Conservation (phyloP, 1,139 yeast genomes). For the Protomyces lactucae-debilis region DNA sequence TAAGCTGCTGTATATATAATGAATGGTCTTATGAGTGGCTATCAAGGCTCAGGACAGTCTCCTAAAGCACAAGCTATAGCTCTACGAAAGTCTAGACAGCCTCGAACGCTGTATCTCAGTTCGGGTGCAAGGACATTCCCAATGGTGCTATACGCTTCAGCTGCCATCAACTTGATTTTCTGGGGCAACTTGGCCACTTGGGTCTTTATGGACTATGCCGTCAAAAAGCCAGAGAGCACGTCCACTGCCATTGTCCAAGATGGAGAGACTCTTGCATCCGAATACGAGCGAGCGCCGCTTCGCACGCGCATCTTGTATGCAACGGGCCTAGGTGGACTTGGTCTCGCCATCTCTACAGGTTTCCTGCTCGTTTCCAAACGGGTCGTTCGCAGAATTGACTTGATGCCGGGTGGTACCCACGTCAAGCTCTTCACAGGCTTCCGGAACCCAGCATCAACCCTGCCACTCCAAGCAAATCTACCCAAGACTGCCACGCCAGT, state of each 20-base stretch:
- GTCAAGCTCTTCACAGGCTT: slow-evolving; percentile 12
- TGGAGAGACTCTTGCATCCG: not conserved
- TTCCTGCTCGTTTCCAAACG: slow-evolving; percentile 15
- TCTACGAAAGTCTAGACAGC: not conserved
- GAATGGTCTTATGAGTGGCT: not conserved
- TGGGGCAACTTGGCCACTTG: slow-evolving; percentile 23
- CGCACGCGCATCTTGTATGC: slow-evolving; percentile 2
- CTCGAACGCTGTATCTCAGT: slow-evolving; percentile 13
- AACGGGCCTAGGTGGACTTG: slow-evolving; percentile 7
- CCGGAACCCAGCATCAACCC: not conserved
- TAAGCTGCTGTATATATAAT: too few species aligned
- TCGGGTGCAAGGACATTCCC: slow-evolving; percentile 19
- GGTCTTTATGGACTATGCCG: slow-evolving; percentile 12
- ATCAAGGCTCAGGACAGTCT: not conserved
- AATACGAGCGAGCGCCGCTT: slow-evolving; percentile 11
- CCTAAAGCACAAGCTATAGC: slow-evolving; percentile 16
- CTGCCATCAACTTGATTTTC: slow-evolving; percentile 14
- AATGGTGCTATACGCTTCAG: slow-evolving; percentile 9
- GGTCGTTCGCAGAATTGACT: slow-evolving; percentile 9
- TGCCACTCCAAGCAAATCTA: not conserved
- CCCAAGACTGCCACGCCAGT: not conserved
- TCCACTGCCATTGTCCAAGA: not conserved
- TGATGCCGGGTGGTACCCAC: slow-evolving; percentile 4
- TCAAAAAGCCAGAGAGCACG: slow-evolving; percentile 10
- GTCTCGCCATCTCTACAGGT: slow-evolving; percentile 12